Base-by-base conservation (phyloP, 2,329 filamentous ascomycete genomes). In the Cadophora sp. region DNA sequence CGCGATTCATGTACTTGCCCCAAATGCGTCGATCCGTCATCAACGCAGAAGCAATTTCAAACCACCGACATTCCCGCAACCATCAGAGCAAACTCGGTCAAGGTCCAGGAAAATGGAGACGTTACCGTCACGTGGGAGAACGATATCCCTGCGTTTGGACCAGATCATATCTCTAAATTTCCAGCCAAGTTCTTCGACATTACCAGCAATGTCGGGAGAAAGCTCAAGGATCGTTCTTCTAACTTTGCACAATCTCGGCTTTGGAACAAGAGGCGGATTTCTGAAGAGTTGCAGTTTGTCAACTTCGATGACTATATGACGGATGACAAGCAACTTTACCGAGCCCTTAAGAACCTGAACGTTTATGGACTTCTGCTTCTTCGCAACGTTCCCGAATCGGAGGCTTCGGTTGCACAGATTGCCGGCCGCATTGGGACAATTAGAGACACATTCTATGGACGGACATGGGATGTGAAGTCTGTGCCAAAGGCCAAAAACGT, bases 371-470 rank as follows among this genome's bases (percentile, higher is more conserved):
- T 98, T 0, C 80, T 97, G 18, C 93, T 97, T 78, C 79, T 98
- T 33, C 87, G 85, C 59, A 85, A 87, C 68, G 90, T 97, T 6
- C 94, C 95, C 0, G 82, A 88, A 11, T 85, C 86, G 18, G 86
- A 91, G 68, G 79, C 83, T 1, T 84, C 88, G 4, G 90, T 97
- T 4, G 84, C 87, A 47, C 80, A 83, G 24, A 88, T 98, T 66
- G 91, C 89, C 1, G 82, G 83, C 4, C 87, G 89, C 61, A 91
- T 98, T 67, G 94, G 94, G 1, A 87, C 87, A 41, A 81, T 97
- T 30, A 91, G 93, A 75, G 89, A 93, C 73, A 96, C 94, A 8
- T 96, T 98, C 76, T 98, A 98, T 78, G 96, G 96, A 50, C 83
- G 85, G 72, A 97, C 93, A 0, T 98, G 94, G 89, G 91, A 97